Percentiles rank a stretch among this genome's conserved stretches.
Evolutionary conservation across 495 filamentous ascomycete genomes (phyloP).

Genomic region (Podospora tetraspora): DNA sequence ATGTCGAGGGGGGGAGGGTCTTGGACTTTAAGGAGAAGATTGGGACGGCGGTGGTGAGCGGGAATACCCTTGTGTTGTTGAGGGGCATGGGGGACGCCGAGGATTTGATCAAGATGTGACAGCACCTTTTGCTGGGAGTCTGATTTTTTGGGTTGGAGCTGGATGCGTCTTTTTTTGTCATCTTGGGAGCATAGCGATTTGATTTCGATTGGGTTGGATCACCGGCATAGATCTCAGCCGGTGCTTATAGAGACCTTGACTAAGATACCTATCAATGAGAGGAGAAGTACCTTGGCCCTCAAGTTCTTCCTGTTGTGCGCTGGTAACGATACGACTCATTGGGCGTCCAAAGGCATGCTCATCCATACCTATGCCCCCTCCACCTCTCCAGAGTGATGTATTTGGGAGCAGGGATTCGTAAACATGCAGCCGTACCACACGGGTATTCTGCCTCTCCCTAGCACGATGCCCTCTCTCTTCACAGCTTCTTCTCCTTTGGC

Average conservation of each 20-base stretch:
- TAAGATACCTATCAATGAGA: not conserved
- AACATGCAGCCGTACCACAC: not conserved
- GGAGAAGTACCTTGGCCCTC: not conserved
- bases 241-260: not conserved
- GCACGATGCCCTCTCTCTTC: not conserved
- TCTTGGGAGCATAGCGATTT: constrained; percentile 22
- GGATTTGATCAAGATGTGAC: constrained; percentile 41
- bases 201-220: constrained; percentile 3
- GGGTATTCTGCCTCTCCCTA: not conserved
- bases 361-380: not conserved
- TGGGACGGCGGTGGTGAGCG: constrained; percentile 62
- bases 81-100: constrained; percentile 65
- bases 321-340: not conserved
- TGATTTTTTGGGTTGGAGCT: not conserved
- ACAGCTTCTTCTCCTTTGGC: constrained; percentile 54
- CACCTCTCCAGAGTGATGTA: not conserved
- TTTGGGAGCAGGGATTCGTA: not conserved
- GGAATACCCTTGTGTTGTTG: constrained; percentile 84
- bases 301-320: not conserved
- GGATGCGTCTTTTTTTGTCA: not conserved
- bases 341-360: not conserved
- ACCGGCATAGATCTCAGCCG: constrained; percentile 2
- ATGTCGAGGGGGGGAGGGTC: constrained; percentile 82
- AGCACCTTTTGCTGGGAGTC: not conserved
- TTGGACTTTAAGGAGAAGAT: constrained; percentile 81